phyloP scores from a whole-genome alignment of 1,139 yeast genomes.

The Hyphopichia fennica region DNA sequence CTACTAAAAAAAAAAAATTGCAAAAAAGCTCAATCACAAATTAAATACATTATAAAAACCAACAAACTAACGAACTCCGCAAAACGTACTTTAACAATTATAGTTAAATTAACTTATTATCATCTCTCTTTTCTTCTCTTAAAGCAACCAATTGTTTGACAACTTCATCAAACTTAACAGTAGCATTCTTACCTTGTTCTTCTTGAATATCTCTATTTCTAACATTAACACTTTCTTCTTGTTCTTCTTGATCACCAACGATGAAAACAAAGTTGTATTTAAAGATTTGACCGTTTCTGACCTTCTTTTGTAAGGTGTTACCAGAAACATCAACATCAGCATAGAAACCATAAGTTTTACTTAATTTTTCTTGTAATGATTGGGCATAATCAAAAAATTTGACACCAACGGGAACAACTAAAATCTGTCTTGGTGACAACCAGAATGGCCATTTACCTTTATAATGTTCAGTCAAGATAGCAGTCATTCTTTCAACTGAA shows the following conservation, averaged over 20 bases:
- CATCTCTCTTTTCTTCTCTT: constrained; percentile 68
- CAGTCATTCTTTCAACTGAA: constrained; percentile 97
- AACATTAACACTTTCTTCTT: constrained; percentile 75
- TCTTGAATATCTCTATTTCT: constrained; percentile 85
- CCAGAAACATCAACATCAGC: constrained; percentile 93
- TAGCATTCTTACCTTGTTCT: constrained; percentile 89
- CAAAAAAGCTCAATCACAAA: not conserved
- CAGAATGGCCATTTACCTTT: constrained; percentile 99
- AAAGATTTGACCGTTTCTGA: constrained; percentile 90
- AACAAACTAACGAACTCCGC: not conserved
- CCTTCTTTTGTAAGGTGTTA: constrained; percentile 94
- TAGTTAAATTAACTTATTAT: constrained; percentile 49
- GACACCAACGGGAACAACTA: constrained; percentile 94
- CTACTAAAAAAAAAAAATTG: not conserved
- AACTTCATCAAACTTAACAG: constrained; percentile 68
- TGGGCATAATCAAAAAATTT: constrained; percentile 88
- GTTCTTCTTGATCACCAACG: constrained; percentile 93
- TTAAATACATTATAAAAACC: not conserved
- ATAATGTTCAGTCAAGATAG: constrained; percentile 92
- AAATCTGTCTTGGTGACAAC: constrained; percentile 95
- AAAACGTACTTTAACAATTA: not conserved
- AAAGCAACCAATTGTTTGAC: constrained; percentile 63
- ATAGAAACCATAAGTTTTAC: constrained; percentile 67
- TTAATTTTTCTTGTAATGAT: constrained; percentile 65
- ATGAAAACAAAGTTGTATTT: constrained; percentile 93